Conservation (phyloP, 1,284 basidiomycete species). For the Tilletia caries region DNA sequence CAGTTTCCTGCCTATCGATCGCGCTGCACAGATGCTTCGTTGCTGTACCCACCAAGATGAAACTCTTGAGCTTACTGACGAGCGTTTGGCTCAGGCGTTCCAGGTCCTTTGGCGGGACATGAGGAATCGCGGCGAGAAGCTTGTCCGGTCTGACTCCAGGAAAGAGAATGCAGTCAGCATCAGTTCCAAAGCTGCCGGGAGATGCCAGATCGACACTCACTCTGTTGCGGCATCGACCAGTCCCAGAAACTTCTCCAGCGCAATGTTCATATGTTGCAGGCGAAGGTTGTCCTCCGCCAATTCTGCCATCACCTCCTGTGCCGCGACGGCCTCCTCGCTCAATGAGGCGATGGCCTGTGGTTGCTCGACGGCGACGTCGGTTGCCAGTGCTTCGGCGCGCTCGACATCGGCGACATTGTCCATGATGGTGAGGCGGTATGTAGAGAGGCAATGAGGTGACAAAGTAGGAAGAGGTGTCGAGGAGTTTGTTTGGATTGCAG, state of each 20-base stretch:
- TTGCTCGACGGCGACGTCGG: neutral
- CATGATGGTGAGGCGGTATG: neutral
- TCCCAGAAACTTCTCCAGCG: slow-evolving; percentile 3
- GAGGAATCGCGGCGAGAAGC: neutral
- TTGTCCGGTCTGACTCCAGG: neutral
- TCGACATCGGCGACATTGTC: neutral
- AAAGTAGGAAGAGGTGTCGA: too few species aligned
- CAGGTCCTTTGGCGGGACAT: neutral
- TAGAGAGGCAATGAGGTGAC: too few species aligned
- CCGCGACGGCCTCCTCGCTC: neutral
- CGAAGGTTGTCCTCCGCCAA: neutral
- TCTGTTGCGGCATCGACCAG: slow-evolving; percentile 3
- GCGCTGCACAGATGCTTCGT: neutral
- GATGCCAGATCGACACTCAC: neutral
- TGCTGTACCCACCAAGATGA: neutral
- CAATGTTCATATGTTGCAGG: slow-evolving; percentile 5
- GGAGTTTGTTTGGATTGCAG: too few species aligned
- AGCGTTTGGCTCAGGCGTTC: neutral
- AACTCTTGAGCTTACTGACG: slow-evolving; percentile 1
- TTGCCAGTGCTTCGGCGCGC: neutral
- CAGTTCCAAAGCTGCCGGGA: neutral
- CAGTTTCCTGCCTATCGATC: neutral
- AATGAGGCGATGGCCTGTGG: neutral
- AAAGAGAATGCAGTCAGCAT: neutral
- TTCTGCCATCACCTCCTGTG: slow-evolving; percentile 1